Base-by-base conservation (phyloP, 2,329 filamentous ascomycete genomes). In the Fusarium chaquense region DNA sequence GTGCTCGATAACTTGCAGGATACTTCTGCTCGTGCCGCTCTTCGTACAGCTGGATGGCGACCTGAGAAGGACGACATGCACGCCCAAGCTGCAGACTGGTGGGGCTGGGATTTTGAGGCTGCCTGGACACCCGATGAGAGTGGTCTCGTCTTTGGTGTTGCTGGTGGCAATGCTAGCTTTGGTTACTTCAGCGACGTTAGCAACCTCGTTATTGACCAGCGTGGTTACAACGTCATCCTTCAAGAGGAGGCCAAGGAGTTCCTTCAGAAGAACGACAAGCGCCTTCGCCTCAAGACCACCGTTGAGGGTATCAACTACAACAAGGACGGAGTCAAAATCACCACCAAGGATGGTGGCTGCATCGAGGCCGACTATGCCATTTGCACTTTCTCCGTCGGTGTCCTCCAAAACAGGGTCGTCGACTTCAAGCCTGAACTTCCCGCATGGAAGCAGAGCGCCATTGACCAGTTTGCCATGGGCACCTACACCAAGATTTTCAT, bases 401-500 rank as follows among this genome's bases (percentile, higher is more conserved):
- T 92, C 0, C 80, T 92, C 1, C 90, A 92, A 73, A 86, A 88
- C 65, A 82, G 88, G 4, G 83, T 80, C 0, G 84, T 92, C 1
- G 76, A 78, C 0, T 93, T 92, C 74, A 74, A 81, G 13, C 90
- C 90, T 0, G 69, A 79, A 7, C 80, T 92, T 0, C 90, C 90
- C 0, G 76, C 77, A 4, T 92, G 89, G 90, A 92, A 93, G 77
- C 81, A 84, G 16, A 83, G 83, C 4, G 86, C 88, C 0, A 90
- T 92, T 53, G 83, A 86, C 5, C 87, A 85, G 38, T 91, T 91
- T 75, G 81, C 83, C 65, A 91, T 92, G 86, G 90, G 87, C 9
- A 91, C 89, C 0, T 93, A 92, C 78, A 92, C 89, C 53, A 93
- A 93, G 75, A 87, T 92, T 65, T 92, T 92, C 78, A 80, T 90